Evolutionary conservation across 2,329 filamentous ascomycete species (phyloP), one percentile per base, ranked within the genome.

Genomic region (Diplodia scrobiculata): DNA sequence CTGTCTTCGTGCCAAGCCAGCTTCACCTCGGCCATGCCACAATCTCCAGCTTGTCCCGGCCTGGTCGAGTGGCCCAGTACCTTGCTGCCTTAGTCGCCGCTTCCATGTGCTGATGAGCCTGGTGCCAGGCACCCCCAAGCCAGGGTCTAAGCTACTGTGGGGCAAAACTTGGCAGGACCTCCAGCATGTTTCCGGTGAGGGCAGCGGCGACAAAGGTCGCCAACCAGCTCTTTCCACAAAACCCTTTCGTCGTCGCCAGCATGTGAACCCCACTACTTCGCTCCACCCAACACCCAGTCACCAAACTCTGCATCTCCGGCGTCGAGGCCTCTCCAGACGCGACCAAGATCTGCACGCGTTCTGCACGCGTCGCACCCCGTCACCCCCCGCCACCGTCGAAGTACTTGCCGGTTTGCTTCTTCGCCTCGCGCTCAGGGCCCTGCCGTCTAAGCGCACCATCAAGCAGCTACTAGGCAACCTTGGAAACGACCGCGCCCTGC

Each of bases 61-160:
- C 25, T 62, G 45, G 45, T 21, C 17, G 25, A 11, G 34, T 36
- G 34, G 7, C 34, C 10, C 29, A 17, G 17, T 45, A 14, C 38
- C 54, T 25, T 47, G 7, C 21, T 60, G 41, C 41, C 55, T 50
- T 10, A 13, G 13, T 47, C 13, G 25, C 36, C 27, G 34, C 53
- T 41, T 32, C 34, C 34, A 19, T 19, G 45, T 27, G 47, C 21
- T 32, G 55, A 38, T 41, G 21, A 6, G 55, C 25, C 25, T 25
- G 25, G 25, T 25, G 25, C 38, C 58, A 32, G 58, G 19, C 34
- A 19, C 25, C 10, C 36, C 11, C 5, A 32, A 36, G 34, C 34
- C 58, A 62, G 58, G 58, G 58, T 62, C 58, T 38, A 62, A 62
- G 58, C 58, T 62, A 50, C 45, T 50, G 58, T 50, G 45, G 45